Evolutionary conservation across 2,329 filamentous ascomycete species (phyloP).

Genomic region (Colletotrichum sp.): DNA sequence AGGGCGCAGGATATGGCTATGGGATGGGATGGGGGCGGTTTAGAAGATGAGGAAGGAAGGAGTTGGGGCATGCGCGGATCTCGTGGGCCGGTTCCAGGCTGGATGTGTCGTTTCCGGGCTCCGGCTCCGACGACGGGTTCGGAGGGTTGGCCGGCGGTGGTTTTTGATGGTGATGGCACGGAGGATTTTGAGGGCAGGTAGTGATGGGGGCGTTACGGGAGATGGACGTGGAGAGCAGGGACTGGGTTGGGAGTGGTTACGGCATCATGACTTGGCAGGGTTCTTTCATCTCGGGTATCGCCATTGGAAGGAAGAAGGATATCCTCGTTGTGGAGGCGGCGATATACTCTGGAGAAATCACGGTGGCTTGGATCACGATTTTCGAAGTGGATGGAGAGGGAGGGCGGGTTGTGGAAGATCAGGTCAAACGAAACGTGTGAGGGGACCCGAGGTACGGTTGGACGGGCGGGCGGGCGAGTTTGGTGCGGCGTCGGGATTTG

Average conservation of each 20-base stretch:
- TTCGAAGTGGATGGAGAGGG: background rate
- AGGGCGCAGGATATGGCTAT: background rate
- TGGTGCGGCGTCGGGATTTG: background rate
- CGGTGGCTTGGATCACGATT: background rate
- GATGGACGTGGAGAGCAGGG: background rate
- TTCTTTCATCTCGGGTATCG: background rate
- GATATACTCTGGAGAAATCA: background rate
- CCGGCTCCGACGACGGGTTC: background rate
- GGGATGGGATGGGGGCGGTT: background rate
- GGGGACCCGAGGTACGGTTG: background rate
- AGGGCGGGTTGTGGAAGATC: background rate
- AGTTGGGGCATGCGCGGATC: background rate
- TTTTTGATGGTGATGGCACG: background rate
- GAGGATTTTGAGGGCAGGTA: background rate
- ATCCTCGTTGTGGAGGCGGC: background rate
- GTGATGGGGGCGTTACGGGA: background rate
- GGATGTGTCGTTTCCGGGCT: background rate
- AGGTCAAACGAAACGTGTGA: conserved; percentile 22
- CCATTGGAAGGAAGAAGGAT: background rate
- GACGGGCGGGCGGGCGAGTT: background rate
- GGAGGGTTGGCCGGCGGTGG: background rate
- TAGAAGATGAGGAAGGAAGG: background rate
- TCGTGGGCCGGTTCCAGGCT: background rate
- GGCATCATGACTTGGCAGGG: background rate
- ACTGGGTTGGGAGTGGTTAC: no score